These are phyloP conservation scores for Verticillium alfalfae DNA, from an alignment of 2,329 filamentous ascomycete species.

Conservation along the genomic window DNA sequence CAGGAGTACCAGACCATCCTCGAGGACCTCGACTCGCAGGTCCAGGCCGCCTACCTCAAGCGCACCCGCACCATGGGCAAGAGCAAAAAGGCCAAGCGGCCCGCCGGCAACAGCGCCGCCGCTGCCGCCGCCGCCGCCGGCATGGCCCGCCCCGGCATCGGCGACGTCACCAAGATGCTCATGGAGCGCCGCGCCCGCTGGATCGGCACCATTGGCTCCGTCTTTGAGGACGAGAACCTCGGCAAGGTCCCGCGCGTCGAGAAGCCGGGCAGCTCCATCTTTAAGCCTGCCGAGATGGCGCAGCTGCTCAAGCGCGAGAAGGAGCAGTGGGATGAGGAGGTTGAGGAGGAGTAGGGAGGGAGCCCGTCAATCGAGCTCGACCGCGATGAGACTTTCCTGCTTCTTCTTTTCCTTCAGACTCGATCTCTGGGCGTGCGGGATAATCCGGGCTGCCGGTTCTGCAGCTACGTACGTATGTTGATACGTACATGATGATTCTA, in stretches of 20 bases:
- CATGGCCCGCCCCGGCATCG: constrained; percentile 73
- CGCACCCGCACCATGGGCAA: constrained; percentile 91
- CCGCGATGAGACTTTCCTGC: neutral
- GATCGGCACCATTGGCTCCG: constrained; percentile 84
- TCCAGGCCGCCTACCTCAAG: constrained; percentile 93
- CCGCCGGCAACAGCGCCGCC: constrained; percentile 69
- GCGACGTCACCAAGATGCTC: constrained; percentile 82
- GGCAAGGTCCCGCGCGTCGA: constrained; percentile 62
- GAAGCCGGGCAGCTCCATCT: constrained; percentile 65
- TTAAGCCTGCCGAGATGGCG: constrained; percentile 67
- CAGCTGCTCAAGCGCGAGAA: constrained; percentile 69
- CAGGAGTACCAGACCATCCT: constrained; percentile 97
- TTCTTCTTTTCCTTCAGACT: no score
- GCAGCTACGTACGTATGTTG: neutral
- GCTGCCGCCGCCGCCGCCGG: constrained; percentile 59
- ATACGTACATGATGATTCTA: no score
- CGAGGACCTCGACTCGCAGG: constrained; percentile 91
- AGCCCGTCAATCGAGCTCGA: neutral
- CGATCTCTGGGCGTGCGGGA: neutral
- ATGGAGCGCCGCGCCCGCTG: constrained; percentile 89
- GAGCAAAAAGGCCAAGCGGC: constrained; percentile 82
- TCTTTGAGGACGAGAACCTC: constrained; percentile 79
- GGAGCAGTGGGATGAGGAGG: constrained; percentile 77
- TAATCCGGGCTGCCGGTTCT: neutral
- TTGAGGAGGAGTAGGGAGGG: constrained; percentile 54